These are phyloP conservation scores for Tieghemiomyces parasiticus DNA, from an alignment of 192 early-diverging fungal species.

Conservation along the genomic window DNA sequence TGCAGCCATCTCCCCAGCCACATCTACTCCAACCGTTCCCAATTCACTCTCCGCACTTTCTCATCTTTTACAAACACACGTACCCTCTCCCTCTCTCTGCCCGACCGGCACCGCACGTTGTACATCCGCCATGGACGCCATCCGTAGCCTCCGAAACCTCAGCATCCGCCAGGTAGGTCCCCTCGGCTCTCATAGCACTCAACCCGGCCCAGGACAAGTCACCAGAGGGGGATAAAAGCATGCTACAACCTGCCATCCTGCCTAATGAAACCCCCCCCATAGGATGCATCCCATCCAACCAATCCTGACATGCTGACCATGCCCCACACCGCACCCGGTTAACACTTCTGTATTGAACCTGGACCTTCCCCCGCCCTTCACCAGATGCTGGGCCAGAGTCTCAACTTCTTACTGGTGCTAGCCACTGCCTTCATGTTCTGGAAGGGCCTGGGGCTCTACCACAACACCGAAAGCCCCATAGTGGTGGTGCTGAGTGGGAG, in stretches of 20 bases:
- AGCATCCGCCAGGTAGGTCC: slow-evolving; percentile 15
- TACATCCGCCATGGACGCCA: background rate
- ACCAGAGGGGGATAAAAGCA: background rate
- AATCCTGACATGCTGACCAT: background rate
- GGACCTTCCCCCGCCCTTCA: background rate
- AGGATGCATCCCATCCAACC: background rate
- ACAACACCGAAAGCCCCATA: slow-evolving; percentile 89
- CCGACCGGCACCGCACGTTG: no score
- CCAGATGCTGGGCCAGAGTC: slow-evolving; percentile 39
- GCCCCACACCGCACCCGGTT: background rate
- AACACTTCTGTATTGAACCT: background rate
- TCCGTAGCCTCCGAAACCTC: background rate
- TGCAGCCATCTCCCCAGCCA: no score
- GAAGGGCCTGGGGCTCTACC: slow-evolving; percentile 75
- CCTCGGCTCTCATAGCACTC: background rate
- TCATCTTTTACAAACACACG: no score
- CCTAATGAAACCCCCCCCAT: background rate
- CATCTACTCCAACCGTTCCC: no score
- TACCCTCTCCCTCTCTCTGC: no score
- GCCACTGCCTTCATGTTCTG: slow-evolving; percentile 93
- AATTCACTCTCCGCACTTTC: no score
- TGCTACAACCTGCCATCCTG: background rate
- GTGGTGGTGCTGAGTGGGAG: slow-evolving; percentile 93
- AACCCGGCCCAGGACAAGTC: background rate
- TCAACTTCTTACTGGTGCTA: slow-evolving; percentile 82